Evolutionary conservation across 371 early-diverging fungal genomes (phyloP).

Genomic region (Mucor mucedo): DNA sequence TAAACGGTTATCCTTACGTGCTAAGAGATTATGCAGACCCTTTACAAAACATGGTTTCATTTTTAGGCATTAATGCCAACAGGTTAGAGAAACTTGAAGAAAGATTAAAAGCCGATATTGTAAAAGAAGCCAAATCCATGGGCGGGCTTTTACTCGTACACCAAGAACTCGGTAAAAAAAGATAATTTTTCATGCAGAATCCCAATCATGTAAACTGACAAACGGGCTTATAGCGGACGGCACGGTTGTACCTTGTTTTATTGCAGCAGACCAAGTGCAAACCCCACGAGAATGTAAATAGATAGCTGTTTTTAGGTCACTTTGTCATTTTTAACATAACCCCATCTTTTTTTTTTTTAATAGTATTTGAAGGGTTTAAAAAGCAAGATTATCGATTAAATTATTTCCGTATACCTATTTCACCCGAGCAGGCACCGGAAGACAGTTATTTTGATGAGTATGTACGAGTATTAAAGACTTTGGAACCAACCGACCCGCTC

Average conservation of each 20-base stretch:
- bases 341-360: background rate
- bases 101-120: constrained; percentile 67
- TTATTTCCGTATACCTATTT: constrained; percentile 68
- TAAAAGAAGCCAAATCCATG: constrained; percentile 56
- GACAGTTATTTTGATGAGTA: constrained; percentile 74
- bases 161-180: constrained; percentile 59
- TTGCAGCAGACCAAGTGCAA: constrained; percentile 60
- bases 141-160: constrained; percentile 69
- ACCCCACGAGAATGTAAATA: constrained; percentile 60
- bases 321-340: background rate
- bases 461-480: constrained; percentile 49
- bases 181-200: too few relatives aligned
- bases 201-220: too few relatives aligned
- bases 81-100: constrained; percentile 75
- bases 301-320: background rate
- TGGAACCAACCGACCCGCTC: constrained; percentile 52
- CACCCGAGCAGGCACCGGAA: constrained; percentile 69
- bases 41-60: constrained; percentile 63
- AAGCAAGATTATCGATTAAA: constrained; percentile 51
- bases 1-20: constrained; percentile 69
- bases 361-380: constrained; percentile 56
- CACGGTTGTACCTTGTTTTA: constrained; percentile 64
- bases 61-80: constrained; percentile 64
- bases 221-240: constrained; percentile 42
- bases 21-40: constrained; percentile 65